Evolutionary conservation across 2,329 filamentous ascomycete genomes (phyloP), one percentile per base, ranked within the genome.

Genomic region (Alternaria arborescens): DNA sequence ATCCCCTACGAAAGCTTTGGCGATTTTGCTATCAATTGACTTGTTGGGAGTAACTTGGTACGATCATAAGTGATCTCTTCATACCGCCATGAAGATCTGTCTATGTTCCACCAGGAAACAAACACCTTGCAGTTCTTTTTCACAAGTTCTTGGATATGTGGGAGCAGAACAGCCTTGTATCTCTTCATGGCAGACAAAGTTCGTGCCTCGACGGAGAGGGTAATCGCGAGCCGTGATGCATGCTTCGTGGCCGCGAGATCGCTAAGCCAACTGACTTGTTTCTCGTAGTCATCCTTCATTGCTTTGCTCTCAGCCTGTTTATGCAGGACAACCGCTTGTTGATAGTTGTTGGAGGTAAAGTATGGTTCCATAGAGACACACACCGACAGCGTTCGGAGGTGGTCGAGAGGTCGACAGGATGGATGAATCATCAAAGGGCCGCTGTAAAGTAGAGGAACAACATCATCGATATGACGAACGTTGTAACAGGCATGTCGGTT

Each of bases 321-420:
- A 0, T 40, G 38, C n/a, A 40, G 10, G 38, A 5, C 0, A 11
- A 16, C 10, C 3, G n/a, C n/a, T 20, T 18, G n/a, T 0, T 11
- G 7, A 8, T 28, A 22, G 42, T 28, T 10, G 22, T n/a, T 38
- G 34, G 14, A n/a, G 34, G 6, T 38, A 3, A 28, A 14, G 16
- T n/a, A 22, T 3, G 24, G 24, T 20, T 44, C 24, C 43, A 46
- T 46, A 18, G 24, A 46, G 14, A 46, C 43, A 11, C 2, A 8
- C 16, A 30, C 16, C n/a, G 24, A 26, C 4, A 46, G 24, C 43
- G 24, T 30, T 11, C 43, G 43, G 26, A 46, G 10, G 43, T 18
- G 18, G 10, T 46, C 5, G 24, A 28, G 8, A n/a, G 43, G 24
- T 8, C 26, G 43, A 30, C 43, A 30, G 16, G 43, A 46, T 18